These are phyloP conservation scores for Colletotrichum scovillei DNA, from an alignment of 2,329 filamentous ascomycete species.

Conservation along the genomic window DNA sequence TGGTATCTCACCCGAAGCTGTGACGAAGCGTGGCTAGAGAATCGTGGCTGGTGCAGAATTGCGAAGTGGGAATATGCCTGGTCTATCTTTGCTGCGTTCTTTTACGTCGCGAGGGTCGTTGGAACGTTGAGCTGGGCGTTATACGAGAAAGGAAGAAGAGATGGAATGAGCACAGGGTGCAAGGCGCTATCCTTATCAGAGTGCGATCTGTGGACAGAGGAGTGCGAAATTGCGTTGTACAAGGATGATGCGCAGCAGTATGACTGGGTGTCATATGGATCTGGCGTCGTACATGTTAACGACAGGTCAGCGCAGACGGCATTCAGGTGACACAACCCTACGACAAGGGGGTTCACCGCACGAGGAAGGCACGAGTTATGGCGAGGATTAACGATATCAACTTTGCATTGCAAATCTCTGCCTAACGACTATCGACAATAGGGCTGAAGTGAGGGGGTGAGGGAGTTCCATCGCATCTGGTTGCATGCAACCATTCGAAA, in stretches of 20 bases:
- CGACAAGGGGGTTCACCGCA: neutral
- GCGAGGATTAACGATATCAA: neutral
- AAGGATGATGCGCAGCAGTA: neutral
- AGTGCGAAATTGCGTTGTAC: neutral
- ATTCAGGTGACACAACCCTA: neutral
- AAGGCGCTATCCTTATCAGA: neutral
- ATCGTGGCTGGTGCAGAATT: neutral
- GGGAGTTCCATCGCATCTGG: neutral
- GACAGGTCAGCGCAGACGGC: neutral
- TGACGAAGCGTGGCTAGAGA: neutral
- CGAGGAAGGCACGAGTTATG: neutral
- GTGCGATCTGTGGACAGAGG: neutral
- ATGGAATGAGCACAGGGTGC: neutral
- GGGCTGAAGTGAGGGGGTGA: neutral
- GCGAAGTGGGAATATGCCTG: neutral
- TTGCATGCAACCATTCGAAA: neutral
- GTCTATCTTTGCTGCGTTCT: neutral
- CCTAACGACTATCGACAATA: neutral
- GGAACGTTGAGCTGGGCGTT: neutral
- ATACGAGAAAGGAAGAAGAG: constrained; percentile 1
- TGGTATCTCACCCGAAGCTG: constrained; percentile 43
- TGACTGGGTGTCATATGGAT: neutral
- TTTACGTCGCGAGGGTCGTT: neutral
- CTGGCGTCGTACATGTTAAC: neutral
- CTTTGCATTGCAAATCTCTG: neutral